Base-by-base conservation (phyloP, 2,329 filamentous ascomycete genomes). In the Fusarium staphyleae region DNA sequence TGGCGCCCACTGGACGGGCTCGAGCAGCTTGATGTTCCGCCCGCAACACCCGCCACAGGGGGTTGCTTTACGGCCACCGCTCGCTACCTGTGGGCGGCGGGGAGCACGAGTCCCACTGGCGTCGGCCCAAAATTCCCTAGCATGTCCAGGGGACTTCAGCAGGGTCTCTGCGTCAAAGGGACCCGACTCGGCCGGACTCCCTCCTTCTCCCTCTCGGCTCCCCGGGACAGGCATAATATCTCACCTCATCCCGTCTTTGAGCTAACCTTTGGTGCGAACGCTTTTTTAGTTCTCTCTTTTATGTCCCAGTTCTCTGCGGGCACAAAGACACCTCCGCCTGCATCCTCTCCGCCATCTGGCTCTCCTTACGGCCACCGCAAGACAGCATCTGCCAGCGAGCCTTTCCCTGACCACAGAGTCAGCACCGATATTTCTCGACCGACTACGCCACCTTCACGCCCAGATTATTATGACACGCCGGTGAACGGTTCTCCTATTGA, bases 251-350 rank as follows among this genome's bases (percentile, higher is more conserved):
- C 63, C 39, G 51, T 60, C 43, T 36, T 42, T 47, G 40, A 60
- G 52, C 66, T 69, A 67, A 69, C 57, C 49, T 37, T 53, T 55
- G 43, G 39, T 59, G 34, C 54, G 35, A 35, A 67, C 55, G 51
- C n/a, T 22, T 22, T 22, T 48, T 61, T 72, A 96, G 91, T 96
- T 51, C 81, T 92, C 66, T 96, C 91, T 67, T 96, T 96, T 76
- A 93, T 96, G 83, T 91, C 89, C 74, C 86, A 87, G 76, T 87
- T 90, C 79, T 88, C 88, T 63, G 78, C 77, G 62, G 73, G 75
- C 54, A 74, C 77, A 66, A 78, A 77, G 57, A 73, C 74, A 61
- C 74, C 78, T 32, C 75, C 78, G 18, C 75, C 77, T 48, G 71
- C 77, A 50, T 74, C 76, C 30, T 78, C 78, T 37, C 77, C 78